Percentiles rank a stretch among this genome's conserved stretches.
Evolutionary conservation across 1,139 yeast genomes (phyloP).

Genomic region (Sugiyamaella grinbergsii): DNA sequence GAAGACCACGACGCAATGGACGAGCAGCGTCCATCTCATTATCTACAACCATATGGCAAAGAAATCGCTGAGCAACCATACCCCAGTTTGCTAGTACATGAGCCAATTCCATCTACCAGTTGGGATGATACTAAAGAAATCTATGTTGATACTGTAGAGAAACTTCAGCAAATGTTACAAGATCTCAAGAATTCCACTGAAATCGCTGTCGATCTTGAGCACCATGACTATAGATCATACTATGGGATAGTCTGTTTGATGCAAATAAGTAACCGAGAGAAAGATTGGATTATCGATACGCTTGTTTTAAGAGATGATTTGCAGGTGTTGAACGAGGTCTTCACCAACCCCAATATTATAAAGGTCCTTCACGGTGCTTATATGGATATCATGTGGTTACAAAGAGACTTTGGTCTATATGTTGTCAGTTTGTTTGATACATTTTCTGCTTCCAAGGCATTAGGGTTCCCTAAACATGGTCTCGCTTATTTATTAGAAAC

Average conservation of each 20-base stretch:
- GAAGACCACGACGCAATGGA: slow-evolving; percentile 16
- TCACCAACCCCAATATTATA: slow-evolving; percentile 75
- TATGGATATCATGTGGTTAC: slow-evolving; percentile 97
- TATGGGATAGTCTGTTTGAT: slow-evolving; percentile 89
- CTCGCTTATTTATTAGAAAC: slow-evolving; percentile 81
- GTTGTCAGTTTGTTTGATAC: slow-evolving; percentile 91
- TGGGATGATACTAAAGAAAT: slow-evolving; percentile 68
- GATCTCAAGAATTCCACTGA: slow-evolving; percentile 56
- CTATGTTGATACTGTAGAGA: slow-evolving; percentile 69
- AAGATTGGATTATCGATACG: slow-evolving; percentile 84
- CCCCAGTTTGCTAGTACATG: slow-evolving; percentile 53
- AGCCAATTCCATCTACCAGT: slow-evolving; percentile 58
- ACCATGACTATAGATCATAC: slow-evolving; percentile 88
- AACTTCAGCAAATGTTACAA: slow-evolving; percentile 56
- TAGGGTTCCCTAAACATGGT: slow-evolving; percentile 80
- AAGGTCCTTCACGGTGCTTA: slow-evolving; percentile 96
- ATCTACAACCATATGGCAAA: slow-evolving; percentile 75
- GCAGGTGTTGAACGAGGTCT: slow-evolving; percentile 65
- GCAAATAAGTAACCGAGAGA: slow-evolving; percentile 85
- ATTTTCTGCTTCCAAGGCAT: slow-evolving; percentile 77
- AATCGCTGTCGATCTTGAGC: slow-evolving; percentile 96
- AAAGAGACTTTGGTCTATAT: slow-evolving; percentile 90
- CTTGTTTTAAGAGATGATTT: slow-evolving; percentile 73
- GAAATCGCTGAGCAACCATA: slow-evolving; percentile 77
- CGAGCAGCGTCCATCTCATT: slow-evolving; percentile 46